Conservation (phyloP, 805 yeast genomes). For the Schwanniomyces yamadae region DNA sequence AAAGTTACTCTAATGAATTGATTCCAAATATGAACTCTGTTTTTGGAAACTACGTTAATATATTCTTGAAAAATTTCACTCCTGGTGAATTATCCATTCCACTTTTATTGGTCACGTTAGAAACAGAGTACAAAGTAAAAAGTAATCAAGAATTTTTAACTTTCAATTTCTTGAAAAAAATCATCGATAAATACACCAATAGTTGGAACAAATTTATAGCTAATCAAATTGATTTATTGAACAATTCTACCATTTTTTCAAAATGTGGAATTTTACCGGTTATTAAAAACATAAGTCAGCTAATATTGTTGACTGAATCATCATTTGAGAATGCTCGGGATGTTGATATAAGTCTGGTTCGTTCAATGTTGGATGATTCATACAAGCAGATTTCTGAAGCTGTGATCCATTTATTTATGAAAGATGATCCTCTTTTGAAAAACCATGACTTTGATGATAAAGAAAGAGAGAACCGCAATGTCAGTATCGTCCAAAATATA, state of each 20-base stretch:
- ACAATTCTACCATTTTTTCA: constrained; percentile 34
- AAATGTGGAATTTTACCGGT: constrained; percentile 37
- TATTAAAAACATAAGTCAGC: constrained; percentile 32
- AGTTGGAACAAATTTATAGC: constrained; percentile 62
- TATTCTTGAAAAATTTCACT: constrained; percentile 32
- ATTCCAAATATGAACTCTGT: constrained; percentile 45
- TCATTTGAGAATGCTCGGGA: constrained; percentile 24
- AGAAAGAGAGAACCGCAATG: constrained; percentile 41
- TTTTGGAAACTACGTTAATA: constrained; percentile 43
- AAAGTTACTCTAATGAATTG: constrained; percentile 45
- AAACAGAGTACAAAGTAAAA: constrained; percentile 30
- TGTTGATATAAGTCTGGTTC: constrained; percentile 16
- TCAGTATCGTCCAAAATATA: constrained; percentile 39
- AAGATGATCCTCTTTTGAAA: constrained; percentile 45
- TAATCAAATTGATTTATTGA: constrained; percentile 45
- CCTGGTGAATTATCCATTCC: constrained; percentile 39
- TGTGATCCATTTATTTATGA: constrained; percentile 31
- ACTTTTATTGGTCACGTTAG: constrained; percentile 28
- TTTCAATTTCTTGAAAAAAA: constrained; percentile 47
- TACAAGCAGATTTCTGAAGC: constrained; percentile 34
- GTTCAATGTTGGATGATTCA: constrained; percentile 25
- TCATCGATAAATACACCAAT: constrained; percentile 49
- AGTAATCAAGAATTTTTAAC: constrained; percentile 65
- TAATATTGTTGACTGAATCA: constrained; percentile 33
- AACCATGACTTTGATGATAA: constrained; percentile 44